Percentiles rank a stretch among this genome's conserved stretches.
These are phyloP conservation scores for Hygrophorus pudorinus DNA, from an alignment of 768 basidiomycete genomes.

Conservation along the genomic window DNA sequence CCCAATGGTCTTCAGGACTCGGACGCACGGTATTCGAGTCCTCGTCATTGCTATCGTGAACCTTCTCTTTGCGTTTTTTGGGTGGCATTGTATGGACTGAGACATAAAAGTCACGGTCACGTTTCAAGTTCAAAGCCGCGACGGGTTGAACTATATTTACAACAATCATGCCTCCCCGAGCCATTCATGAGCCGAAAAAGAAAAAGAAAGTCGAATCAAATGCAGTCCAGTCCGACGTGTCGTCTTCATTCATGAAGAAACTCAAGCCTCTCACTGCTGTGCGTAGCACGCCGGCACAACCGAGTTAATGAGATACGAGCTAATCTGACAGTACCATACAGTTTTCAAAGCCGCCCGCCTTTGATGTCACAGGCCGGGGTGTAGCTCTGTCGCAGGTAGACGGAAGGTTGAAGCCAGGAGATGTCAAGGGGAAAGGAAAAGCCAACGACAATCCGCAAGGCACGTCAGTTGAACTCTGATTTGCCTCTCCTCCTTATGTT, in stretches of 20 bases:
- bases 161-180: no score
- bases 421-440: slow-evolving; percentile 18
- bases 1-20: no score
- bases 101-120: no score
- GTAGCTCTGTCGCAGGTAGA: slow-evolving; percentile 4
- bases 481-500: not conserved
- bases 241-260: slow-evolving; percentile 8
- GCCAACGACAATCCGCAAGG: slow-evolving; percentile 6
- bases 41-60: no score
- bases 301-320: not conserved
- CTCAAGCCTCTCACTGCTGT: slow-evolving; percentile 19
- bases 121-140: no score
- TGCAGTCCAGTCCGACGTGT: no score
- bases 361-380: not conserved
- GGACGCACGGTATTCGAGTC: no score
- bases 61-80: no score
- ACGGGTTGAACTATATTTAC: no score
- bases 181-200: no score
- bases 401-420: not conserved
- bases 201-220: no score
- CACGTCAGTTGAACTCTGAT: slow-evolving; percentile 1
- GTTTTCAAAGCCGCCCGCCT: slow-evolving; percentile 5
- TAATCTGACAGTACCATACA: not conserved
- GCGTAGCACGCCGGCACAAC: not conserved
- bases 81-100: no score